Base-by-base conservation (phyloP, 345 rosid species). In the Bruguiera gymnorhiza region DNA sequence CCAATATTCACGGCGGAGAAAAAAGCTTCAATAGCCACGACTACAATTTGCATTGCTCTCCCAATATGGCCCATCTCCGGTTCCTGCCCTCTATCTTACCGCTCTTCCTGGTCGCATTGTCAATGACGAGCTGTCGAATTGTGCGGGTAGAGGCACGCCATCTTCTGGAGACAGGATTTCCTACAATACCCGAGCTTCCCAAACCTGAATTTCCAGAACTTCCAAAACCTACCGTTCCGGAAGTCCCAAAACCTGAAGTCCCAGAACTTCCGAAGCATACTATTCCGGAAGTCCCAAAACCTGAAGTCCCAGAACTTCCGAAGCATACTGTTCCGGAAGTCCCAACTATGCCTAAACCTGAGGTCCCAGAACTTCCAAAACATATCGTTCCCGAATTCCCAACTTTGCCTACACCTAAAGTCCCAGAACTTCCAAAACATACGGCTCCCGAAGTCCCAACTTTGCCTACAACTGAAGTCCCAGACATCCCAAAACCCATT, bases 141-240 rank as follows among this genome's bases (percentile, higher is more conserved):
- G 15, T 57, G 23, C 3, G 4, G 51, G 51, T 67, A 34, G 60
- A 67, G 18, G 61, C 62, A 1, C 29, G 70, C 6, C 62, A 36
- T 9, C 70, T 67, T 7, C 30, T 67, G 23, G 70, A 67, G 1
- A 15, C 54, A 21, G 3, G 16, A 23, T 21, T 67, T 4, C 70
- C 61, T 21, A 32, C 46, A 30, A 30, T 32, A 24, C 64, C 63
- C 2, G 52, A 46, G 70, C 56, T 65, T 58, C 65, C 73, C 32
- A 48, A 69, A 63, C 71, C 63, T 55, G 63, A 68, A 59, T 4
- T 68, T 37, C 71, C 71, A 9, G 3, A 57, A 4, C 2, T 68
- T 7, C 55, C 55, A 6, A 10, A 39, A 6, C 21, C 24, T 24
- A 24, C 24, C 24, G 24, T 24, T 24, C 24, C 24, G 24, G 24